These are phyloP conservation scores for Zelopaecilomyces penicillatus DNA, from an alignment of 2,329 filamentous ascomycete genomes.

Conservation along the genomic window DNA sequence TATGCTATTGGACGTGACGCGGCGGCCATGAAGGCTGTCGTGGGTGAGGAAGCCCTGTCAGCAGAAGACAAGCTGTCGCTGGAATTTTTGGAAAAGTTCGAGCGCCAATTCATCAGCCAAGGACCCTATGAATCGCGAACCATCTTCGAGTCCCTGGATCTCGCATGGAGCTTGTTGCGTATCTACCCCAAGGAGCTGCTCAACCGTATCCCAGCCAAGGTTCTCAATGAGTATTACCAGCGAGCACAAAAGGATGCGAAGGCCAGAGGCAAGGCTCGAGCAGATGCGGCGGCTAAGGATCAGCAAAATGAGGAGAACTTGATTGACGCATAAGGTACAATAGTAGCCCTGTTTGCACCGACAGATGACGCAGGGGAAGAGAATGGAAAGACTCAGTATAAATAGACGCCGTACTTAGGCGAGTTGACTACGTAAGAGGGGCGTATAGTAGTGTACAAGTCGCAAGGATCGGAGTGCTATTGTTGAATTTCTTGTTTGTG, in stretches of 20 bases:
- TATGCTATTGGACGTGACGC: constrained; percentile 98
- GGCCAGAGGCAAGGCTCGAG: constrained; percentile 50
- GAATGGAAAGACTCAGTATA: neutral
- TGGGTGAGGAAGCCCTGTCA: constrained; percentile 93
- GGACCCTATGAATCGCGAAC: constrained; percentile 84
- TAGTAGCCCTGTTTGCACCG: too few relatives aligned
- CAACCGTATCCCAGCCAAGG: constrained; percentile 83
- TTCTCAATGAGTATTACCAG: constrained; percentile 77
- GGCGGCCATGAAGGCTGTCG: constrained; percentile 97
- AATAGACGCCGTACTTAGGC: too few relatives aligned
- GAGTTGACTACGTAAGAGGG: too few relatives aligned
- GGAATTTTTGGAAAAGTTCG: constrained; percentile 98
- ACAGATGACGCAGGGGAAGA: too few relatives aligned
- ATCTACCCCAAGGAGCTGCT: constrained; percentile 98
- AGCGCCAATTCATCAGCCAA: constrained; percentile 88
- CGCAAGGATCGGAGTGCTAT: constrained; percentile 14
- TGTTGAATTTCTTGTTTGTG: constrained; percentile 11
- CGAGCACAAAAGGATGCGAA: constrained; percentile 56
- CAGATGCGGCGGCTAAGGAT: constrained; percentile 30
- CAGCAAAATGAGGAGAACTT: constrained; percentile 48
- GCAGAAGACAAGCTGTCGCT: constrained; percentile 95
- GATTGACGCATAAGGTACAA: constrained; percentile 43
- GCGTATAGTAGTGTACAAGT: neutral
- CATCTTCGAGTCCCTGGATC: constrained; percentile 89
- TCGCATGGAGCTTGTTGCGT: constrained; percentile 91